Evolutionary conservation across 768 basidiomycete genomes (phyloP).

Genomic region (Glaciozyma martinii): DNA sequence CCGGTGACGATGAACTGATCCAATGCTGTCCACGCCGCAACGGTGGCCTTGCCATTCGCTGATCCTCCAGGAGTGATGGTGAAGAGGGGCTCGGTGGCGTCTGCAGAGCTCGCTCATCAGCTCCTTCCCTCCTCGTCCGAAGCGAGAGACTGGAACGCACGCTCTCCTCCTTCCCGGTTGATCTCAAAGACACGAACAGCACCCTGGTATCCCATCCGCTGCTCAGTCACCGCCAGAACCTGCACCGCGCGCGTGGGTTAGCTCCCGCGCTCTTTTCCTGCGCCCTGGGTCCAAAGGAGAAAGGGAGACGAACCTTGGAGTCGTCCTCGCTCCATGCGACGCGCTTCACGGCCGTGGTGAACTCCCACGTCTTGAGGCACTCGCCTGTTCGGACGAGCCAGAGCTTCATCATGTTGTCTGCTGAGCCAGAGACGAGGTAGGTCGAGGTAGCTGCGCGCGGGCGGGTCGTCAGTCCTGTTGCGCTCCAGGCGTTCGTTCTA

Average conservation of each 20-base stretch:
- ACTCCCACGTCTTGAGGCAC: conserved; percentile 92
- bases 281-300: conserved; percentile 27
- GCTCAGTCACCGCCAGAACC: conserved; percentile 90
- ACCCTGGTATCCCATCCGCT: conserved; percentile 86
- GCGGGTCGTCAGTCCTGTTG: background rate
- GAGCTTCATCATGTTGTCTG: conserved; percentile 83
- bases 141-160: background rate
- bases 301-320: conserved; percentile 34
- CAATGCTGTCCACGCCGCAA: conserved; percentile 77
- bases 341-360: conserved; percentile 93
- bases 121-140: background rate
- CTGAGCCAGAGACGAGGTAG: conserved; percentile 81
- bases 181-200: conserved; percentile 84
- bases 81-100: conserved; percentile 27
- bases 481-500: background rate
- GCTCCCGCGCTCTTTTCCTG: conserved; percentile 24
- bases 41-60: conserved; percentile 67
- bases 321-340: conserved; percentile 85
- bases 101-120: background rate
- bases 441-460: conserved; percentile 58
- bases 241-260: conserved; percentile 39
- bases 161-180: conserved; percentile 57
- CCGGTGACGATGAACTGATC: conserved; percentile 78
- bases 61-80: conserved; percentile 46
- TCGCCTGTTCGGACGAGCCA: conserved; percentile 87